Base-by-base conservation (phyloP, 2,329 filamentous ascomycete species). In the Leptographium procerum region DNA sequence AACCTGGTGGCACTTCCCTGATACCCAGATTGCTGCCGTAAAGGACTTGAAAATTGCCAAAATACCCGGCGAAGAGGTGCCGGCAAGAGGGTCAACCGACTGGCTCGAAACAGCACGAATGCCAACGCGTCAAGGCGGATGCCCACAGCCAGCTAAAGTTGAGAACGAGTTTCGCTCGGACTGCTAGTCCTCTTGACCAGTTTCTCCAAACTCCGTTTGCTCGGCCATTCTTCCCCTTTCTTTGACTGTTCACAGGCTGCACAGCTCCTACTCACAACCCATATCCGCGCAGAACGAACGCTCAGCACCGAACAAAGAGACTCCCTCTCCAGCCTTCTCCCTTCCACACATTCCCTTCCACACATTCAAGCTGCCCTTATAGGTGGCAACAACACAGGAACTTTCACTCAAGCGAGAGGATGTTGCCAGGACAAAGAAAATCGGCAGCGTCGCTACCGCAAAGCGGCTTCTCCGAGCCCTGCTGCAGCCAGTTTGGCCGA, bases 401-500 rank as follows among this genome's bases (percentile, higher is more conserved):
- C 36, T 45, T 31, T 29, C 53, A 55, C 34, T n/a, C 34, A 45
- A 45, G 53, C 53, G 50, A 55, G 33, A 55, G 22, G 19, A 16
- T 52, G 36, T 16, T 28, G 53, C 36, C 22, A 3, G 53, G 36
- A 55, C 53, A 55, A 55, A 55, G 53, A 55, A 26, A 55, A 36
- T n/a, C 36, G 9, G 36, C 53, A 24, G 24, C 52, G n/a, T 13
- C 34, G 29, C 51, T 40, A 26, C 52, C 33, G 31, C 34, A 40
- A 11, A n/a, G 43, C 55, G 40, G 40, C 40, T 16, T 19, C n/a
- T 9, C 19, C 40, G 19, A 43, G 40, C 40, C 40, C 40, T 16
- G n/a, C 40, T 26, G 24, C 55, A 19, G 62, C 62, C 61, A 63
- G 61, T 24, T 64, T 64, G 62, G 62, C 62, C 62, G 62, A 64